phyloP scores from a whole-genome alignment of 306 rosid genomes.

The Lupinus albus region DNA sequence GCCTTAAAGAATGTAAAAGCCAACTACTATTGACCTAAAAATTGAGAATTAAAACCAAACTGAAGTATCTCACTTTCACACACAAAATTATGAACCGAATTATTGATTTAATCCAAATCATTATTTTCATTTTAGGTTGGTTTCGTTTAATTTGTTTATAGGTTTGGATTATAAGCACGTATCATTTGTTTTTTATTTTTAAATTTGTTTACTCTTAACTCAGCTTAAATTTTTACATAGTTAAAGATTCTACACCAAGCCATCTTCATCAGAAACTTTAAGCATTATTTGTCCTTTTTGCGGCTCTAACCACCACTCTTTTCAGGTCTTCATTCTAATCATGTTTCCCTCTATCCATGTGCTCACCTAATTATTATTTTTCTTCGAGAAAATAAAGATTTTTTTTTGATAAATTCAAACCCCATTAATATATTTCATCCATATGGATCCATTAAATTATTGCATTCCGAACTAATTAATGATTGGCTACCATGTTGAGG shows the following conservation, averaged over 20 bases:
- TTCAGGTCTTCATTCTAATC: conserved; percentile 22
- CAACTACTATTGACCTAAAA: no score
- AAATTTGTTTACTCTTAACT: neutral
- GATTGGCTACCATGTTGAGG: conserved; percentile 15
- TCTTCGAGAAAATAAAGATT: neutral
- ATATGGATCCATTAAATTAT: conserved; percentile 16
- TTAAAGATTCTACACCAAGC: conserved; percentile 30
- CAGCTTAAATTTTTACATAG: neutral
- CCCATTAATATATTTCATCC: neutral
- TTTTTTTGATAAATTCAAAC: no score
- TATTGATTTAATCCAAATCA: no score
- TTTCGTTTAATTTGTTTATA: no score
- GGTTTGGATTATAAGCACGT: no score
- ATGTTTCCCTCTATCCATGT: conserved; percentile 9
- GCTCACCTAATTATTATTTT: neutral
- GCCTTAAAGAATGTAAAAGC: no score
- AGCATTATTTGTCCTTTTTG: conserved; percentile 22
- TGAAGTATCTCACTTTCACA: no score
- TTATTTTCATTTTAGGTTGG: no score
- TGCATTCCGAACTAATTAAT: conserved; percentile 14
- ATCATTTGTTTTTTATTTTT: neutral
- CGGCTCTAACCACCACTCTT: conserved; percentile 24
- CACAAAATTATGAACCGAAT: no score
- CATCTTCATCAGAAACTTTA: conserved; percentile 28
- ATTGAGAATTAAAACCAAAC: no score